These are phyloP conservation scores for Botryotinia calthae DNA, from an alignment of 2,329 filamentous ascomycete genomes.

Conservation along the genomic window DNA sequence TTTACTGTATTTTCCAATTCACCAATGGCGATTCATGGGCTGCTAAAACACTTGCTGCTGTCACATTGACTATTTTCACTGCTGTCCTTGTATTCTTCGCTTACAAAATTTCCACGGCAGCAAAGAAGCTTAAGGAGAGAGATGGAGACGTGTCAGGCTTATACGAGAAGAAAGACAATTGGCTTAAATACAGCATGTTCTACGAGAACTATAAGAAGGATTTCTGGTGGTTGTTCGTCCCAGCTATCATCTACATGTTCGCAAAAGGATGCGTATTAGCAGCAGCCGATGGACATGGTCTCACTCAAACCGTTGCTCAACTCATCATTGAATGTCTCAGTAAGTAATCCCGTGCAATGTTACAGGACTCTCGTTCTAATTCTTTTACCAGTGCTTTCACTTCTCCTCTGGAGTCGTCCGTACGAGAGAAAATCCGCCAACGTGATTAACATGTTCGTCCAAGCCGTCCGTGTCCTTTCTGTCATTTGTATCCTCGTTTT, in stretches of 20 bases:
- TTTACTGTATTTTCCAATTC: conserved; percentile 97
- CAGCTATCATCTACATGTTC: conserved; percentile 85
- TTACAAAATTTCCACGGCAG: conserved; percentile 77
- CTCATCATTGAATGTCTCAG: conserved; percentile 71
- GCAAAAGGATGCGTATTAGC: conserved; percentile 84
- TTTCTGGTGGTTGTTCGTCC: conserved; percentile 97
- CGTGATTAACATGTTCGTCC: conserved; percentile 90
- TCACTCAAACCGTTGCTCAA: conserved; percentile 76
- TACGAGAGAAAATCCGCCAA: conserved; percentile 85
- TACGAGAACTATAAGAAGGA: conserved; percentile 93
- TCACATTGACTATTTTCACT: conserved; percentile 81
- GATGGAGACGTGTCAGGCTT: conserved; percentile 72
- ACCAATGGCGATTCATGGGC: conserved; percentile 92
- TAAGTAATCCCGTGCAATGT: conserved; percentile 25
- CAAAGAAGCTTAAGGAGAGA: conserved; percentile 66
- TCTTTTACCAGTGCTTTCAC: conserved; percentile 55
- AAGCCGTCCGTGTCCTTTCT: conserved; percentile 83
- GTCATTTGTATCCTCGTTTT: conserved; percentile 89
- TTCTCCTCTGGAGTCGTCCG: conserved; percentile 82
- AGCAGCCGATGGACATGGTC: conserved; percentile 78
- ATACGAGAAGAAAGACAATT: conserved; percentile 85
- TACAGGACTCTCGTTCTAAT: conserved; percentile 1
- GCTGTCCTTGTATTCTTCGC: conserved; percentile 77
- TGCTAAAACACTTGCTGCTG: conserved; percentile 76
- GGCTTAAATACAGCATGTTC: conserved; percentile 95